These are phyloP conservation scores for Cydonia oblonga DNA, from an alignment of 331 rosid genomes.

Conservation along the genomic window DNA sequence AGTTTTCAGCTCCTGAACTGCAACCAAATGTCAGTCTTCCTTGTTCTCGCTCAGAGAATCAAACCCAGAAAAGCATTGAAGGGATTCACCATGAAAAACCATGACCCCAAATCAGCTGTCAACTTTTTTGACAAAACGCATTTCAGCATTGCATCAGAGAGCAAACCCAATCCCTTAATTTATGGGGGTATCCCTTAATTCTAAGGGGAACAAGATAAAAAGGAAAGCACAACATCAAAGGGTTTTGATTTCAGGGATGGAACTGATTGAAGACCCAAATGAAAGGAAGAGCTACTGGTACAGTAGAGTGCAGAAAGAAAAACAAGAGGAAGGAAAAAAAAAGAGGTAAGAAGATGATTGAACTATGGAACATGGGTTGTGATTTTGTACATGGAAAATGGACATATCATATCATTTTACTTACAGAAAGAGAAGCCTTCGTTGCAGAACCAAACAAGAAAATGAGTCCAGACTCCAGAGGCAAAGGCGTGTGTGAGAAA, in stretches of 20 bases:
- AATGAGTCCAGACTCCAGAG: conserved; percentile 13
- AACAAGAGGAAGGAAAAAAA: conserved; percentile 33
- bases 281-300: conserved; percentile 6
- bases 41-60: conserved; percentile 3
- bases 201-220: neutral
- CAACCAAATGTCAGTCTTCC: neutral
- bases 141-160: conserved; percentile 7
- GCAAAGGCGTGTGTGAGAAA: conserved; percentile 6
- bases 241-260: conserved; percentile 7
- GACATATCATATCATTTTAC: conserved; percentile 11
- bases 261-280: conserved; percentile 3
- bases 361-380: conserved; percentile 31
- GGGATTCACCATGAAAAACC: conserved; percentile 20
- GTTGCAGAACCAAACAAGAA: conserved; percentile 22
- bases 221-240: neutral
- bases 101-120: conserved; percentile 18
- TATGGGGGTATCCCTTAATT: neutral
- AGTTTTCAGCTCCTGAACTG: conserved; percentile 1
- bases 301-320: neutral
- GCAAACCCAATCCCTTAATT: neutral
- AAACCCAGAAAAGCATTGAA: conserved; percentile 3
- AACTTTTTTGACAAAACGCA: conserved; percentile 25
- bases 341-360: conserved; percentile 8
- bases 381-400: conserved; percentile 16
- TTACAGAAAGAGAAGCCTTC: conserved; percentile 5